Percentiles rank a stretch among this genome's conserved stretches.
These are phyloP conservation scores for Hortiboletus flavorubellus DNA, from an alignment of 768 basidiomycete genomes.

Conservation along the genomic window DNA sequence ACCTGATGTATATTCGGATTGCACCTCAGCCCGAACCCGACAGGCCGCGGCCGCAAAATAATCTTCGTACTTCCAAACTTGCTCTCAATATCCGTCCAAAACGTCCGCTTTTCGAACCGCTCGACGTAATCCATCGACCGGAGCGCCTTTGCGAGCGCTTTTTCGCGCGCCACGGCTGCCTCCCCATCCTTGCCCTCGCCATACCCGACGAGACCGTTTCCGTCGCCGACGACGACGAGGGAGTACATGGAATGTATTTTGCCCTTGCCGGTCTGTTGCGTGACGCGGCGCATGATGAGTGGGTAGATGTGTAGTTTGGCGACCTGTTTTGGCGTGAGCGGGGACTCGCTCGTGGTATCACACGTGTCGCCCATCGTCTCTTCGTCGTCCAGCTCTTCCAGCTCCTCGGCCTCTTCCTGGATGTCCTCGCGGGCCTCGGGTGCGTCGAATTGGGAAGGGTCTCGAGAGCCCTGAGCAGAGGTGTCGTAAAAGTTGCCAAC, in stretches of 20 bases:
- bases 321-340: conserved; percentile 23
- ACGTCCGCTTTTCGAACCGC: conserved; percentile 92
- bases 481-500: conserved; percentile 31
- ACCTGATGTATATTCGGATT: conserved; percentile 88
- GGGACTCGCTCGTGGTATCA: conserved; percentile 16
- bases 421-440: conserved; percentile 9
- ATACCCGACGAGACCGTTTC: conserved; percentile 76
- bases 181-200: conserved; percentile 79
- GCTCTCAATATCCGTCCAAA: conserved; percentile 84
- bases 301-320: conserved; percentile 39
- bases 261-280: conserved; percentile 92
- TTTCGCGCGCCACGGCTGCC: conserved; percentile 45
- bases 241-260: conserved; percentile 65
- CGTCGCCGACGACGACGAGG: conserved; percentile 77
- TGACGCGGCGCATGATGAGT: conserved; percentile 54
- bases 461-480: conserved; percentile 6
- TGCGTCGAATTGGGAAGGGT: not conserved
- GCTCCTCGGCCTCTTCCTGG: conserved; percentile 11
- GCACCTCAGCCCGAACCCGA: conserved; percentile 90
- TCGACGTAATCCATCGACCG: conserved; percentile 90
- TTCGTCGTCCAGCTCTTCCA: conserved; percentile 19
- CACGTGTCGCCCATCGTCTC: conserved; percentile 15
- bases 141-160: conserved; percentile 68
- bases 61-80: conserved; percentile 86
- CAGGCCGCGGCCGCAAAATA: conserved; percentile 74